phyloP scores from a whole-genome alignment of 2,329 filamentous ascomycete genomes.

The Aphanoascus verrucosus region DNA sequence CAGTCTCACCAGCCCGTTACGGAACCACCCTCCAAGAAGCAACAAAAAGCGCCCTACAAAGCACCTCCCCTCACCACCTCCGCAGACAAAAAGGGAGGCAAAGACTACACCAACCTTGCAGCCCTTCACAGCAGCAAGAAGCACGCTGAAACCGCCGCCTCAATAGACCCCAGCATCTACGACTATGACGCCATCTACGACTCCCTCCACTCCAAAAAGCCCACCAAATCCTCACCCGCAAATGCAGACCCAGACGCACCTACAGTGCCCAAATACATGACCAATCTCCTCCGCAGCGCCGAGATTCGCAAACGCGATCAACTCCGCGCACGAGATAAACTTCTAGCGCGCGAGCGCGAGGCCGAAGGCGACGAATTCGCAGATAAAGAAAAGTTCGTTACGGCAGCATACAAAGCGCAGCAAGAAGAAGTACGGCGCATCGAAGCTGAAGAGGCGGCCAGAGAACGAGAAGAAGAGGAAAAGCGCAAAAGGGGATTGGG shows the following conservation, averaged over 20 bases:
- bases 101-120: constrained; percentile 36
- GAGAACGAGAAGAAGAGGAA: constrained; percentile 45
- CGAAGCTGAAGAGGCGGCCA: constrained; percentile 48
- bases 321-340: constrained; percentile 49
- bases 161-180: constrained; percentile 39
- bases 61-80: not conserved
- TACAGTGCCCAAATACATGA: constrained; percentile 49
- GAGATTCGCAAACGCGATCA: constrained; percentile 54
- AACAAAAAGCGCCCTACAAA: constrained; percentile 18
- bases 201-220: constrained; percentile 33
- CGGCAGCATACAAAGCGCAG: constrained; percentile 53
- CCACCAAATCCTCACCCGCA: constrained; percentile 17
- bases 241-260: constrained; percentile 14
- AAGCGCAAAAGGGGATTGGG: constrained; percentile 40
- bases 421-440: constrained; percentile 49
- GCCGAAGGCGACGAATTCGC: constrained; percentile 56
- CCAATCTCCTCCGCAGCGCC: constrained; percentile 47
- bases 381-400: constrained; percentile 58
- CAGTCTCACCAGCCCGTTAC: constrained; percentile 14
- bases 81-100: not conserved
- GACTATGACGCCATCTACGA: constrained; percentile 43
- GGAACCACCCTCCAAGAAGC: constrained; percentile 16
- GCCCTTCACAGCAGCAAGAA: constrained; percentile 37
- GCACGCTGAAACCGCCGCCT: constrained; percentile 35
- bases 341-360: constrained; percentile 51